Percentiles rank a stretch among this genome's conserved stretches.
phyloP scores from a whole-genome alignment of 768 basidiomycete species.

The Collybiopsis confluens region DNA sequence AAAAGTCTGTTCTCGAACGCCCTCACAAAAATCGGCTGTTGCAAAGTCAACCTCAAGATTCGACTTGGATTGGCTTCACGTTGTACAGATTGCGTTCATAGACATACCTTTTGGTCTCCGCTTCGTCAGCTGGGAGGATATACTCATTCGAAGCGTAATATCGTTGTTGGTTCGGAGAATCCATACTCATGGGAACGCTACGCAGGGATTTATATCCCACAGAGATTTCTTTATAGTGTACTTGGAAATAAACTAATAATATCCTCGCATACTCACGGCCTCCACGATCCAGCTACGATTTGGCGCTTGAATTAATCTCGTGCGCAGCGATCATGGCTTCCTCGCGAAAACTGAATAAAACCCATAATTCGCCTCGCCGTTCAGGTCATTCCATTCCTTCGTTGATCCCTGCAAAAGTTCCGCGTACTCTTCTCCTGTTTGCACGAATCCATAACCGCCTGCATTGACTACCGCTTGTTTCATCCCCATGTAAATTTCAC shows the following conservation, averaged over 20 bases:
- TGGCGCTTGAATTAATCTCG: neutral
- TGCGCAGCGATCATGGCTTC: neutral
- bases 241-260: no score
- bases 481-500: neutral
- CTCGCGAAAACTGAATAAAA: neutral
- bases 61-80: no score
- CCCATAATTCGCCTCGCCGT: neutral
- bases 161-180: no score
- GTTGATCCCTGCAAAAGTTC: neutral
- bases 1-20: neutral
- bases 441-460: constrained; percentile 1
- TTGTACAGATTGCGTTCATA: no score
- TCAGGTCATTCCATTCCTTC: neutral
- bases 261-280: neutral
- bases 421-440: neutral
- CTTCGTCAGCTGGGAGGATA: no score
- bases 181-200: no score
- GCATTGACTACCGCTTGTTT: neutral
- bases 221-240: no score
- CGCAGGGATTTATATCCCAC: no score
- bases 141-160: no score
- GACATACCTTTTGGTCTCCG: no score
- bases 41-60: neutral
- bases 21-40: neutral
- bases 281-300: neutral